Conservation (phyloP, 495 filamentous ascomycete species). For the Hypoxylon fragiforme region DNA sequence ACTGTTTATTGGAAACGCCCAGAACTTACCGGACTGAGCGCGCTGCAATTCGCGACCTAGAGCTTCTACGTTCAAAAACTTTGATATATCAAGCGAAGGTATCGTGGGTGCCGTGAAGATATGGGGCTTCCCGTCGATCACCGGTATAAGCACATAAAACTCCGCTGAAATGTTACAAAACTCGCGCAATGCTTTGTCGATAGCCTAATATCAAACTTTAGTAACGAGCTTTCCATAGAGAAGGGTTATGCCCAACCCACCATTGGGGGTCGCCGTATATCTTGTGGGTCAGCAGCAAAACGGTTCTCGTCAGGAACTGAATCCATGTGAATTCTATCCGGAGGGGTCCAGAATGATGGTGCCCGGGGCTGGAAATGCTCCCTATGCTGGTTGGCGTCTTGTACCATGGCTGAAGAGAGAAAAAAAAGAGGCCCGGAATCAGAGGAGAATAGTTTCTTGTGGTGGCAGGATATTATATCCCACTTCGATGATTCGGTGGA, state of each 20-base stretch:
- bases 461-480: slow-evolving; percentile 7
- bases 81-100: slow-evolving; percentile 30
- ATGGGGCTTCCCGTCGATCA: slow-evolving; percentile 37
- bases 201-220: slow-evolving; percentile 37
- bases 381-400: slow-evolving; percentile 23
- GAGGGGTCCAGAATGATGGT: slow-evolving; percentile 18
- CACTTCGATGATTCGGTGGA: slow-evolving; percentile 1
- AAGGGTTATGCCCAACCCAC: slow-evolving; percentile 11
- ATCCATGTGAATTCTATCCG: slow-evolving; percentile 26
- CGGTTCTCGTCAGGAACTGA: slow-evolving; percentile 25
- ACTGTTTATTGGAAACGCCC: background rate
- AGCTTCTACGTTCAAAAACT: slow-evolving; percentile 41
- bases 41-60: slow-evolving; percentile 25
- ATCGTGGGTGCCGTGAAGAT: slow-evolving; percentile 39
- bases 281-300: slow-evolving; percentile 22
- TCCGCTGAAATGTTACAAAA: slow-evolving; percentile 42
- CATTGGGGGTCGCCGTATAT: slow-evolving; percentile 30
- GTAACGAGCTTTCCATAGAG: background rate
- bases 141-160: slow-evolving; percentile 44
- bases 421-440: background rate
- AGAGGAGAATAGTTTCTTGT: background rate
- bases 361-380: slow-evolving; percentile 27
- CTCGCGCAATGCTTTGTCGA: slow-evolving; percentile 44
- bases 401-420: slow-evolving; percentile 30
- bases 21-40: slow-evolving; percentile 20